Evolutionary conservation across 768 basidiomycete genomes (phyloP).

Genomic region (Aureoboletus auriporus): DNA sequence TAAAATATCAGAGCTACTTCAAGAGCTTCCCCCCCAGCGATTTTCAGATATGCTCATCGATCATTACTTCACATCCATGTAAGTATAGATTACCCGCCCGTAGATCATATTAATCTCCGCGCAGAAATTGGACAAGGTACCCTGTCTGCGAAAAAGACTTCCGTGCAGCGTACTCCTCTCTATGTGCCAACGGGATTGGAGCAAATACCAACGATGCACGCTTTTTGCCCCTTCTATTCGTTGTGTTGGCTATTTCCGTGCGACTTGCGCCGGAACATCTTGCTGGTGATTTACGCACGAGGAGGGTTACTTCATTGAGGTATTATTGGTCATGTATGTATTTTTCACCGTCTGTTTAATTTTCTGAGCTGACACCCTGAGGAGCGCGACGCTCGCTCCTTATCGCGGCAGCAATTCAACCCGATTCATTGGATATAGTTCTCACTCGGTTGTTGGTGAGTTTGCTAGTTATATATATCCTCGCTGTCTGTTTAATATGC

Average conservation of each 20-base stretch:
- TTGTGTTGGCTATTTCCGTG: conserved; percentile 84
- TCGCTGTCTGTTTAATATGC: conserved; percentile 8
- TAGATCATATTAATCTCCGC: conserved; percentile 1
- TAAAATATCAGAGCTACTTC: conserved; percentile 83
- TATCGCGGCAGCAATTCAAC: conserved; percentile 90
- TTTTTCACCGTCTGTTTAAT: not conserved
- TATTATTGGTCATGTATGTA: conserved; percentile 97
- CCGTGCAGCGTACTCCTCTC: conserved; percentile 61
- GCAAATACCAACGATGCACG: conserved; percentile 74
- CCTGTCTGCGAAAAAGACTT: conserved; percentile 86
- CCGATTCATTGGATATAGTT: conserved; percentile 90
- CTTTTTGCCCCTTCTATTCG: conserved; percentile 89
- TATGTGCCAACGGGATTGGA: conserved; percentile 57
- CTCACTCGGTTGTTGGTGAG: conserved; percentile 76
- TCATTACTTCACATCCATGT: conserved; percentile 77
- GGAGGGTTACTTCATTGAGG: conserved; percentile 76
- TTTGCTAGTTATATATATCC: not conserved
- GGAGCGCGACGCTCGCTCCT: conserved; percentile 82
- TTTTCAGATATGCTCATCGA: conserved; percentile 77
- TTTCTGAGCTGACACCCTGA: conserved; percentile 16
- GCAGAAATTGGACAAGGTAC: conserved; percentile 90
- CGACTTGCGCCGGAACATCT: conserved; percentile 83
- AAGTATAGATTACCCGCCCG: conserved; percentile 21
- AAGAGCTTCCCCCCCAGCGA: conserved; percentile 78
- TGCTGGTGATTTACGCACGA: conserved; percentile 70